Percentiles rank a stretch among this genome's conserved stretches.
Conservation (phyloP, 495 filamentous ascomycete genomes). For the Penicilliopsis zonata region DNA sequence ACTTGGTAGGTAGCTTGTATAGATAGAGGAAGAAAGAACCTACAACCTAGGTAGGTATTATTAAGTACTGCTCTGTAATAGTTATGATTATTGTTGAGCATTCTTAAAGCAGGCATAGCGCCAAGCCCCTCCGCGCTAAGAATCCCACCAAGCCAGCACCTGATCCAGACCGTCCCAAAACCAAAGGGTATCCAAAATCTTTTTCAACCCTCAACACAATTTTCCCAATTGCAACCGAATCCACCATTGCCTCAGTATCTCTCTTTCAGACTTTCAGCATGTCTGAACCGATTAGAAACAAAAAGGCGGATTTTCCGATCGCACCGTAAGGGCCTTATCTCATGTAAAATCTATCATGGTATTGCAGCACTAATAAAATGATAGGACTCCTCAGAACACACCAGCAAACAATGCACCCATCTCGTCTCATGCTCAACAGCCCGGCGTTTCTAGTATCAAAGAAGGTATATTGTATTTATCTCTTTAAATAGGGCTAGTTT, state of each 20-base stretch:
- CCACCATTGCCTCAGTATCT: constrained; percentile 8
- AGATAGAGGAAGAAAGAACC: too few relatives aligned
- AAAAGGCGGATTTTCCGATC: constrained; percentile 68
- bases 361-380: too few relatives aligned
- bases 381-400: constrained; percentile 90
- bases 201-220: constrained; percentile 19
- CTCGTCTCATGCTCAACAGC: constrained; percentile 93
- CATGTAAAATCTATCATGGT: too few relatives aligned
- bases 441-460: constrained; percentile 87
- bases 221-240: constrained; percentile 13
- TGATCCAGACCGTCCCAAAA: constrained; percentile 35
- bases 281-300: constrained; percentile 87
- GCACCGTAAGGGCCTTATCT: constrained; percentile 67
- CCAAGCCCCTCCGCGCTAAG: constrained; percentile 39
- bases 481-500: constrained; percentile 3
- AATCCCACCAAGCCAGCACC: constrained; percentile 34
- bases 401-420: constrained; percentile 92
- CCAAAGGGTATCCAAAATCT: constrained; percentile 28
- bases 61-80: too few relatives aligned
- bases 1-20: too few relatives aligned
- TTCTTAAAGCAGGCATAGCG: too few relatives aligned
- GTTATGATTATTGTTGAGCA: too few relatives aligned
- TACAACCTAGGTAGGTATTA: too few relatives aligned
- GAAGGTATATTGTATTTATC: constrained; percentile 58
- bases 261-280: constrained; percentile 34